Evolutionary conservation across 768 basidiomycete species (phyloP).

Genomic region (Amanita pallidorosea): DNA sequence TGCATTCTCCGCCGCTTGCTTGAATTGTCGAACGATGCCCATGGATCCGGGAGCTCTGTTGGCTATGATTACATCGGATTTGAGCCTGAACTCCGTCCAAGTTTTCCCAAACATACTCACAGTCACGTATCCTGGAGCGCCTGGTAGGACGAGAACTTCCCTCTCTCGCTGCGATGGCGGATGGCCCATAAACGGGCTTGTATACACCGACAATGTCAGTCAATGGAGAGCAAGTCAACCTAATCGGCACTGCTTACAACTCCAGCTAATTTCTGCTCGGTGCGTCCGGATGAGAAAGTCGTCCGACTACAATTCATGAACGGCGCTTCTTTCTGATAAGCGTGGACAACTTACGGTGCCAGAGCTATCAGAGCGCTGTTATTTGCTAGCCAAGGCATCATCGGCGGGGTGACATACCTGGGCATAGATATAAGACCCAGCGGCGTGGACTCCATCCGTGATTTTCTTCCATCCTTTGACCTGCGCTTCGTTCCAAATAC

Average conservation of each 20-base stretch:
- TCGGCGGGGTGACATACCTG: conserved; percentile 21
- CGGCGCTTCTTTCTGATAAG: conserved; percentile 9
- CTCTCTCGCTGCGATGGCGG: conserved; percentile 29
- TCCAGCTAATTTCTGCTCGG: too few relatives aligned
- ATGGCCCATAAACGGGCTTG: conserved; percentile 34
- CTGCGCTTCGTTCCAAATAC: conserved; percentile 36
- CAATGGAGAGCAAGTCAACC: not conserved
- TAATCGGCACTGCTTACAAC: conserved; percentile 1
- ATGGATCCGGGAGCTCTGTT: conserved; percentile 31
- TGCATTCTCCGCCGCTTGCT: conserved; percentile 34
- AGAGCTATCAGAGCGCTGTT: conserved; percentile 15
- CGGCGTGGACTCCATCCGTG: conserved; percentile 34
- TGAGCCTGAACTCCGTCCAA: not conserved
- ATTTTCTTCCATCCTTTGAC: conserved; percentile 35
- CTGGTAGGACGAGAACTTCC: conserved; percentile 29
- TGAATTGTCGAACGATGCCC: conserved; percentile 26
- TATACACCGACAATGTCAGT: conserved; percentile 8
- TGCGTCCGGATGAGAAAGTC: too few relatives aligned
- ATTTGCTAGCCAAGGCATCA: not conserved
- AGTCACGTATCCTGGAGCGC: conserved; percentile 26
- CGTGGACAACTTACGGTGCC: conserved; percentile 22
- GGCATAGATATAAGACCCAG: conserved; percentile 28
- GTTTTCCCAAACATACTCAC: conserved; percentile 20
- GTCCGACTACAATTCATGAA: too few relatives aligned
- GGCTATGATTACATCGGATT: conserved; percentile 15